A percentile compares a stretch with the other conserved stretches of the same genome.
Conservation (phyloP, 768 basidiomycete genomes). For the Flagelloscypha sp. region DNA sequence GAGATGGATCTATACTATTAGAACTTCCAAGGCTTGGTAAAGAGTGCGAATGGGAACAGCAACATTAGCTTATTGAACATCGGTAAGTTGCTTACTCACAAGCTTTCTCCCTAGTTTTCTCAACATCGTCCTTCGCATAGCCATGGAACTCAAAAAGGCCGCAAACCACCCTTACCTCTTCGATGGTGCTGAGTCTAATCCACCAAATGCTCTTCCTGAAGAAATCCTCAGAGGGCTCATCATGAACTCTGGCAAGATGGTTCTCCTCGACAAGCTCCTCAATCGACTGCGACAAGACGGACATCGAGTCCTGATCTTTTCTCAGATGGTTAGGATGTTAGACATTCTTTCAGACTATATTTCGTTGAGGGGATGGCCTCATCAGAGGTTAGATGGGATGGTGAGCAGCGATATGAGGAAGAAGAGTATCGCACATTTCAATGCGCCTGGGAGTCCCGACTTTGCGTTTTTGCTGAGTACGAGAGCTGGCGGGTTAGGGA, state of each 20-base stretch:
- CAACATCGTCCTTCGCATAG: constrained; percentile 27
- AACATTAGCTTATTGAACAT: constrained; percentile 97
- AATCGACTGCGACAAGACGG: constrained; percentile 81
- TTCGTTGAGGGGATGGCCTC: constrained; percentile 77
- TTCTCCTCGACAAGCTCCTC: constrained; percentile 95
- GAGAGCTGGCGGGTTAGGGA: constrained; percentile 93
- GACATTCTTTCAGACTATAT: constrained; percentile 99
- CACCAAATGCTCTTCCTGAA: constrained; percentile 53
- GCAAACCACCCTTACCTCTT: constrained; percentile 98
- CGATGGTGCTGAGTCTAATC: constrained; percentile 79
- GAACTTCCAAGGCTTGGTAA: constrained; percentile 91
- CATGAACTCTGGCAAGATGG: constrained; percentile 98
- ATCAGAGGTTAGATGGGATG: constrained; percentile 94
- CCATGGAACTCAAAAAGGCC: constrained; percentile 98
- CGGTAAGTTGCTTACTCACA: constrained; percentile 32
- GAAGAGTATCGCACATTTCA: constrained; percentile 96
- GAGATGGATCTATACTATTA: constrained; percentile 20
- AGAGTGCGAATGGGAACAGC: constrained; percentile 80
- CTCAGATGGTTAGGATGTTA: constrained; percentile 97
- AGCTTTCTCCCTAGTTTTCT: constrained; percentile 1
- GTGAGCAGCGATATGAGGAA: constrained; percentile 90
- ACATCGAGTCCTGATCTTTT: constrained; percentile 95
- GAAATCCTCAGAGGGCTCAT: constrained; percentile 93
- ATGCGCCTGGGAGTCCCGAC: constrained; percentile 84
- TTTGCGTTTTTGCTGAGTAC: constrained; percentile 97